Percentiles rank a stretch among this genome's conserved stretches.
These are phyloP conservation scores for Kwoniella shivajii DNA, from an alignment of 1,284 basidiomycete species.

Conservation along the genomic window DNA sequence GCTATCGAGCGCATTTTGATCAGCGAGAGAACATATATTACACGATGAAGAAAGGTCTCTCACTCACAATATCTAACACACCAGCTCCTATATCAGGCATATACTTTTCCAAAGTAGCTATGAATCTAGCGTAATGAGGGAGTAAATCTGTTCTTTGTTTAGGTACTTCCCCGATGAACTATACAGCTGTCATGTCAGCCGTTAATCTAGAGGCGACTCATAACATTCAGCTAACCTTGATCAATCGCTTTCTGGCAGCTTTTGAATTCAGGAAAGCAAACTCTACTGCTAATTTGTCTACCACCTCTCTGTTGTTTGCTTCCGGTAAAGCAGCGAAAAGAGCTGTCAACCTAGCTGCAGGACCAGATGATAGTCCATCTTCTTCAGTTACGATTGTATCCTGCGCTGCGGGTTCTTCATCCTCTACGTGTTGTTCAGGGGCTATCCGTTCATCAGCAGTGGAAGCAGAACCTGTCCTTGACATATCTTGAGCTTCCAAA, in stretches of 20 bases:
- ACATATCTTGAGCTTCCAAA: conserved; percentile 13
- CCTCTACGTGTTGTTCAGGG: conserved; percentile 13
- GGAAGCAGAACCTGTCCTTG: conserved; percentile 56
- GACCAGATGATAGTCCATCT: conserved; percentile 65
- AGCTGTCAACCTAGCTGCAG: conserved; percentile 87
- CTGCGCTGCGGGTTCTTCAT: conserved; percentile 3
- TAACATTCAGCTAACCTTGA: conserved; percentile 63
- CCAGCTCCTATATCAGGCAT: conserved; percentile 92
- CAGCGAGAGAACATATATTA: conserved; percentile 3
- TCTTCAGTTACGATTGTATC: conserved; percentile 35
- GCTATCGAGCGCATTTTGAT: conserved; percentile 58
- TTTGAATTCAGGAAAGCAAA: conserved; percentile 97
- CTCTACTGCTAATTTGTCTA: conserved; percentile 93
- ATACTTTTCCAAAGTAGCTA: conserved; percentile 84
- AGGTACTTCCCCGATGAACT: conserved; percentile 84
- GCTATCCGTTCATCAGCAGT: conserved; percentile 52
- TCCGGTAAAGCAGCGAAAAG: conserved; percentile 92
- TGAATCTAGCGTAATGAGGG: conserved; percentile 88
- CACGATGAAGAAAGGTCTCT: background rate
- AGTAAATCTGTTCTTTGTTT: conserved; percentile 87
- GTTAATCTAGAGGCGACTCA: background rate
- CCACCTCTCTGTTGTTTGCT: conserved; percentile 84
- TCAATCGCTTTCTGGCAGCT: conserved; percentile 83
- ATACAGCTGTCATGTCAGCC: conserved; percentile 1
- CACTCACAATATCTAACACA: conserved; percentile 71